Evolutionary conservation across 2,329 filamentous ascomycete genomes (phyloP).

Genomic region (Botrytis cinerea): DNA sequence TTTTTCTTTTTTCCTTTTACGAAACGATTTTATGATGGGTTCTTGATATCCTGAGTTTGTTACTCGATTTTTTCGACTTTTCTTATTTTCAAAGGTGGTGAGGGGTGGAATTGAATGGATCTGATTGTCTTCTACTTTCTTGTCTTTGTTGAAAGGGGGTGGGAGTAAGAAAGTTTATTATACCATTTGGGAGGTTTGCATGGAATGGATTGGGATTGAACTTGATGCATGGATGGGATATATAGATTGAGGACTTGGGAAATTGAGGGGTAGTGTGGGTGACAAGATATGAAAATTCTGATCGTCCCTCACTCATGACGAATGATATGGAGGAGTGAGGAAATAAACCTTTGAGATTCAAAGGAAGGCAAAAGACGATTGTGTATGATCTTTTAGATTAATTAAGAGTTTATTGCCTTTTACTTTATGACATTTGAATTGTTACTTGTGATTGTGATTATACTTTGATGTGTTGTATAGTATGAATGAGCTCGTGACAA

Average conservation of each 20-base stretch:
- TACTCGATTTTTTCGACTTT: slow-evolving; percentile 16
- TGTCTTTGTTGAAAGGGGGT: background rate
- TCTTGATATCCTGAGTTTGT: slow-evolving; percentile 23
- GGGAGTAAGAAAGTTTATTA: slow-evolving; percentile 5
- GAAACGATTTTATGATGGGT: slow-evolving; percentile 24
- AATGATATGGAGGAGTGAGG: background rate
- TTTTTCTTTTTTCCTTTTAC: slow-evolving; percentile 12
- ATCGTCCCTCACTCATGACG: background rate
- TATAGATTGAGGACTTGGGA: slow-evolving; percentile 14
- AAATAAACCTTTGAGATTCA: background rate
- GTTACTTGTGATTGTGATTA: background rate
- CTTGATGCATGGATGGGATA: slow-evolving; percentile 11
- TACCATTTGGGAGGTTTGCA: slow-evolving; percentile 21
- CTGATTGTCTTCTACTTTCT: slow-evolving; percentile 4
- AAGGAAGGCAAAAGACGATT: background rate
- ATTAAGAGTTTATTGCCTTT: slow-evolving; percentile 15
- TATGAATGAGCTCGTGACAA: background rate
- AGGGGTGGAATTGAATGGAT: background rate
- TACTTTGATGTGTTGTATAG: background rate
- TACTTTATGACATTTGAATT: background rate
- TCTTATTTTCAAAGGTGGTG: slow-evolving; percentile 3
- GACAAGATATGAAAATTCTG: background rate
- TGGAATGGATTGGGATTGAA: background rate
- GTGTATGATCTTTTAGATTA: slow-evolving; percentile 16
- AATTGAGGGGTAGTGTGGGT: background rate